Evolutionary conservation across 2,329 filamentous ascomycete species (phyloP).

Genomic region (Epicoccum nigrum): DNA sequence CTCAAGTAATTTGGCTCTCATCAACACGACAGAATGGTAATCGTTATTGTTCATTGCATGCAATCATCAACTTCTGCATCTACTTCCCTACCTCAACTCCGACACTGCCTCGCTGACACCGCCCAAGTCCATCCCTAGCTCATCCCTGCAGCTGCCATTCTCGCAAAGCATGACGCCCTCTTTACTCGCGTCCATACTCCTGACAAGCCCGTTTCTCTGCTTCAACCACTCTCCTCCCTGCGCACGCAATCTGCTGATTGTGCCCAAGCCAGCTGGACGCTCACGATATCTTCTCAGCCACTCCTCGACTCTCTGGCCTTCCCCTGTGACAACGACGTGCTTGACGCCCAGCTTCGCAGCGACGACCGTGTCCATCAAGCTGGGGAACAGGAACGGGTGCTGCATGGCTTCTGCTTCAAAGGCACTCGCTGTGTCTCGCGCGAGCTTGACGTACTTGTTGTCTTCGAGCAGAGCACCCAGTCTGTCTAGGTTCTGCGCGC

Average conservation of each 20-base stretch:
- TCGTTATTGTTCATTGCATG: slow-evolving; percentile 1
- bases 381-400: slow-evolving; percentile 89
- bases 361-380: slow-evolving; percentile 77
- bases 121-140: slow-evolving; percentile 40
- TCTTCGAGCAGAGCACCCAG: slow-evolving; percentile 74
- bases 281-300: slow-evolving; percentile 51
- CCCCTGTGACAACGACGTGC: slow-evolving; percentile 62
- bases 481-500: slow-evolving; percentile 85
- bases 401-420: slow-evolving; percentile 93
- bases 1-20: too few species aligned
- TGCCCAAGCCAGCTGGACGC: slow-evolving; percentile 43
- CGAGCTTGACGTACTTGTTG: slow-evolving; percentile 66
- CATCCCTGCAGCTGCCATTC: slow-evolving; percentile 52
- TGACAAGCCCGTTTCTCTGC: slow-evolving; percentile 56
- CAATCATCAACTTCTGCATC: slow-evolving; percentile 2
- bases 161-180: slow-evolving; percentile 49
- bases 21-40: neutral
- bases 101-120: slow-evolving; percentile 34
- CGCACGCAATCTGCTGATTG: slow-evolving; percentile 45
- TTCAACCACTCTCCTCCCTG: slow-evolving; percentile 56
- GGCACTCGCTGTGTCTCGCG: slow-evolving; percentile 76
- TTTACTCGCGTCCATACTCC: slow-evolving; percentile 48
- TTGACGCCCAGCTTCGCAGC: slow-evolving; percentile 73
- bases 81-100: slow-evolving; percentile 2
- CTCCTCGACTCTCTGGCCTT: slow-evolving; percentile 50